These are phyloP conservation scores for Xylaria flabelliformis DNA, from an alignment of 495 filamentous ascomycete genomes.

Conservation along the genomic window DNA sequence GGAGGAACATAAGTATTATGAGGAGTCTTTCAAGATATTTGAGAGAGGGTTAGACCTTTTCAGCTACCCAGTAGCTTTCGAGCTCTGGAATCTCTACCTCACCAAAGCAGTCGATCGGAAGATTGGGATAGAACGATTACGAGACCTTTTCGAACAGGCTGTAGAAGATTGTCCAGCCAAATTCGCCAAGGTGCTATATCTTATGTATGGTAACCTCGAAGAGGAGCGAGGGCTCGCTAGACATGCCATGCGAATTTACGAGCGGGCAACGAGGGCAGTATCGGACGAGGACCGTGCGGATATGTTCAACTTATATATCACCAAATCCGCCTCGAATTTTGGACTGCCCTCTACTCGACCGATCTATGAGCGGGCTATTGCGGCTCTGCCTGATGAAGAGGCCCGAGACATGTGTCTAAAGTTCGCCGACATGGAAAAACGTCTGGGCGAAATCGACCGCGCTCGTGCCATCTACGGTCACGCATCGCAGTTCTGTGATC, in stretches of 20 bases:
- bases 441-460: constrained; percentile 95
- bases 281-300: constrained; percentile 93
- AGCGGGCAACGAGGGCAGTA: constrained; percentile 93
- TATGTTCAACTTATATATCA: constrained; percentile 99
- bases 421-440: constrained; percentile 97
- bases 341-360: constrained; percentile 93
- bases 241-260: constrained; percentile 99
- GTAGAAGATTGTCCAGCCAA: constrained; percentile 93
- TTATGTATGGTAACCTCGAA: constrained; percentile 98
- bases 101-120: constrained; percentile 96
- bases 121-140: constrained; percentile 90
- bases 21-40: constrained; percentile 98
- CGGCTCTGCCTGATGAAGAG: constrained; percentile 89
- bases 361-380: constrained; percentile 96
- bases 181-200: constrained; percentile 92
- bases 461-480: constrained; percentile 95
- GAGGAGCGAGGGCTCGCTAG: constrained; percentile 95
- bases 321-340: constrained; percentile 98
- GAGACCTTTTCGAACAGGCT: constrained; percentile 97
- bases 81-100: constrained; percentile 98
- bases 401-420: constrained; percentile 98
- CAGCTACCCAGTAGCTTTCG: constrained; percentile 96
- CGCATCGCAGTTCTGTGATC: constrained; percentile 96
- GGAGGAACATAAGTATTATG: constrained; percentile 94
- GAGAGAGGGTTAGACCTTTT: constrained; percentile 97